A percentile compares a stretch with the other conserved stretches of the same genome.
Evolutionary conservation across 208 protist genomes (phyloP).

Genomic region (Entamoeba histolytica): DNA sequence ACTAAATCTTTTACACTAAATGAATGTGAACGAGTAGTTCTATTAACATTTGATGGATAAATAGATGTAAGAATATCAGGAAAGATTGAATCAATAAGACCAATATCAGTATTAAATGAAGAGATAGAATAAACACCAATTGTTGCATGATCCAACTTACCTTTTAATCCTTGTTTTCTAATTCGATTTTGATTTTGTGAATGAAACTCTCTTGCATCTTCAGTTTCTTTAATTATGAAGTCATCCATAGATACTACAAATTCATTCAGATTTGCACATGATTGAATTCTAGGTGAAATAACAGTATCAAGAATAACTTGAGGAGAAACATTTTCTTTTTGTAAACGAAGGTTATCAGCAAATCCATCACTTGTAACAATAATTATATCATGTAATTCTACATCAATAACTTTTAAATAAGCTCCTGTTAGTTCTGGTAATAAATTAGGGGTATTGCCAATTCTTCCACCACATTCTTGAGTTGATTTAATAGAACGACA

Average conservation of each 20-base stretch:
- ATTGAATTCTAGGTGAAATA: not conserved
- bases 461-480: not conserved
- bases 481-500: not conserved
- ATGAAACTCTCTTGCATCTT: not conserved
- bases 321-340: not conserved
- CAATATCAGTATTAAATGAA: not conserved
- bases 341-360: not conserved
- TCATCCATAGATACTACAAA: not conserved
- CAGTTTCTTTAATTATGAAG: not conserved
- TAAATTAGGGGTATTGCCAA: not conserved
- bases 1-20: not conserved
- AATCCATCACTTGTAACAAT: not conserved
- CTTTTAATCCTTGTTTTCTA: not conserved
- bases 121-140: not conserved
- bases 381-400: not conserved
- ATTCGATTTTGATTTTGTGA: not conserved
- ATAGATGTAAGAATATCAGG: not conserved
- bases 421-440: not conserved
- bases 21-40: not conserved
- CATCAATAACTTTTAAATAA: not conserved
- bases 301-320: not conserved
- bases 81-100: not conserved
- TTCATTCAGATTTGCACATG: not conserved
- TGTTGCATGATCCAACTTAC: not conserved
- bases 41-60: not conserved